Evolutionary conservation across 2,329 filamentous ascomycete species (phyloP), one percentile per base, ranked within the genome.

Genomic region (Ceratocystis albifundus): DNA sequence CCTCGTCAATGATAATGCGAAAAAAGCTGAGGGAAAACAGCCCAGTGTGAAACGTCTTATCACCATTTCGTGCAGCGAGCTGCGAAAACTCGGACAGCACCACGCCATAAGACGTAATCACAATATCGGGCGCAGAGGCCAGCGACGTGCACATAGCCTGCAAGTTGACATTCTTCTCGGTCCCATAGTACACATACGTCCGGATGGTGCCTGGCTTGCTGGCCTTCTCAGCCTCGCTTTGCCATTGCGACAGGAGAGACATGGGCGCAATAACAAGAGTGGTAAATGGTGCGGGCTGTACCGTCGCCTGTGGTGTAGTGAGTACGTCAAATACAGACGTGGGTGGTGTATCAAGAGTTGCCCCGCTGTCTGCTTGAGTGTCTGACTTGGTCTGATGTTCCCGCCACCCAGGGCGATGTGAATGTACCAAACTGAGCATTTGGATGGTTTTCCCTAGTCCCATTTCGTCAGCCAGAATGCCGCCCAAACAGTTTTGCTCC

Each of bases 381-480:
- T 30, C 12, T 8, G 41, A 7, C n/a, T 62, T 55, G 3, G 20
- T 22, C 36, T 48, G 62, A n/a, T 65, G 63, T 36, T 65, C 48
- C 2, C 46, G 36, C 45, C 59, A 63, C 6, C 46, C 53, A 10
- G 69, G 68, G 12, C 83, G 85, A 73, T 97, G 89, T 0, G 89
- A 84, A 74, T 99, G 94, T 4, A 99, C 83, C 62, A 99, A 78
- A 75, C 90, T 94, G 69, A 99, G 84, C 91, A 99, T 97, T 73
- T 99, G 93, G 65, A 99, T 97, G 0, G 94, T 99, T 78, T 99
- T 99, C 44, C 94, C 94, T 1, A 99, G 80, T 61, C 94, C 94
- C 94, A 99, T 99, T 76, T 97, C 89, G 72, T 99, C 94, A 7
- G 94, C 94, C 53, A 99, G 78, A 67, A 99, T 89, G 4, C 94